A percentile compares a stretch with the other conserved stretches of the same genome.
phyloP scores from a whole-genome alignment of 2,329 filamentous ascomycete species.

The Colletotrichum sp. region DNA sequence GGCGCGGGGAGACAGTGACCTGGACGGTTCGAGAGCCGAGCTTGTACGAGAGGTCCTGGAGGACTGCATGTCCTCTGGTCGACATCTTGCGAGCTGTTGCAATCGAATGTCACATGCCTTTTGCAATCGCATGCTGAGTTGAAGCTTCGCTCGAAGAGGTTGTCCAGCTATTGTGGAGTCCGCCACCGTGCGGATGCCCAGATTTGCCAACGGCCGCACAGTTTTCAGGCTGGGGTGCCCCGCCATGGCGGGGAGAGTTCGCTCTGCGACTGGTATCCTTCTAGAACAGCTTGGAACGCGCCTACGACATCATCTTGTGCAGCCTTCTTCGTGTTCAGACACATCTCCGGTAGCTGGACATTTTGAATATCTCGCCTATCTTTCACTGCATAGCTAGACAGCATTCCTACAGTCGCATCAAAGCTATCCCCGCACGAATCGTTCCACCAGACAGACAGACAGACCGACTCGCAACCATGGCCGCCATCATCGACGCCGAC shows the following conservation, averaged over 20 bases:
- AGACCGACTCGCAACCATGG: constrained; percentile 36
- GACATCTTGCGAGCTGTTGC: background rate
- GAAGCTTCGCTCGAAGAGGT: background rate
- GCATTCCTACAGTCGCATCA: background rate
- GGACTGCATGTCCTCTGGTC: background rate
- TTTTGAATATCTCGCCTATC: background rate
- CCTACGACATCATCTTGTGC: background rate
- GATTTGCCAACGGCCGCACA: background rate
- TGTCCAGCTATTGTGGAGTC: constrained; percentile 10
- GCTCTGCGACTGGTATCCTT: background rate
- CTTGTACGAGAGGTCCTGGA: constrained; percentile 8
- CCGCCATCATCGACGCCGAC: constrained; percentile 68
- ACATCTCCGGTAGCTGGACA: background rate
- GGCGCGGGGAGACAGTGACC: constrained; percentile 56
- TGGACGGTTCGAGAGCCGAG: constrained; percentile 45
- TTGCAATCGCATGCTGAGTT: background rate
- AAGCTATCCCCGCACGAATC: background rate
- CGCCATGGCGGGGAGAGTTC: constrained; percentile 14
- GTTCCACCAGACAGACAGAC: constrained; percentile 7
- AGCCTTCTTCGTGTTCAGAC: background rate
- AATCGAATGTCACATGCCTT: background rate
- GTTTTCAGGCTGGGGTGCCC: constrained; percentile 5
- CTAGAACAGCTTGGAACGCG: constrained; percentile 21
- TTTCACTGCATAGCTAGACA: background rate
- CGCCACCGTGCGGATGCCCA: background rate